These are phyloP conservation scores for Citrus glauca DNA, from an alignment of 345 rosid genomes.

Conservation along the genomic window DNA sequence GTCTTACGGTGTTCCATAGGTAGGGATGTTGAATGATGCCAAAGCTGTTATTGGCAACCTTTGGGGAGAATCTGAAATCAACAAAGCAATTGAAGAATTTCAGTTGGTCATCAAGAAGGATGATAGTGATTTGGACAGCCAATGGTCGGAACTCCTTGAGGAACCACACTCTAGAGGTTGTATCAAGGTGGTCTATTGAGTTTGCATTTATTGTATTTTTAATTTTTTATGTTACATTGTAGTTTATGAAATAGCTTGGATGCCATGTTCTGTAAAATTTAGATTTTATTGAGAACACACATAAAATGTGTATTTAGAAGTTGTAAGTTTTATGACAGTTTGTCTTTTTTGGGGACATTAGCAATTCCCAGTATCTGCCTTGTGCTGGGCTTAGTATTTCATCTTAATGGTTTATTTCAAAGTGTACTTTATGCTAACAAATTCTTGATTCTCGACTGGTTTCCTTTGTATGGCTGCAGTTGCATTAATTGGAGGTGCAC, in stretches of 20 bases:
- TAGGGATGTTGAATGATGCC: slow-evolving; percentile 58
- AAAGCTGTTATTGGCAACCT: slow-evolving; percentile 45
- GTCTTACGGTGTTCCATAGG: slow-evolving; percentile 29
- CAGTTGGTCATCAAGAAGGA: slow-evolving; percentile 50
- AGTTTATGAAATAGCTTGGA: neutral
- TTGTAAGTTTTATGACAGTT: neutral
- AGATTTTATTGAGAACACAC: neutral
- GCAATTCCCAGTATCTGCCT: neutral
- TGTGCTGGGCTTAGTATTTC: neutral
- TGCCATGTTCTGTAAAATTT: neutral
- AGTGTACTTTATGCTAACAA: neutral
- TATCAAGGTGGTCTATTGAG: slow-evolving; percentile 37
- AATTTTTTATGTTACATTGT: neutral
- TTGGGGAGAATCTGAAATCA: slow-evolving; percentile 70
- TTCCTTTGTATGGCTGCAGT: slow-evolving; percentile 43
- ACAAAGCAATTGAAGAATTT: slow-evolving; percentile 51
- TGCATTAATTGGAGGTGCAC: slow-evolving; percentile 64
- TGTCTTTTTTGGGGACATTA: neutral
- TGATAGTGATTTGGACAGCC: slow-evolving; percentile 46
- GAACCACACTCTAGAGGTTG: slow-evolving; percentile 82
- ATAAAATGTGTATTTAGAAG: neutral
- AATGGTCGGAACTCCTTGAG: slow-evolving; percentile 69
- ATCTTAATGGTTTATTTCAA: slow-evolving; percentile 1
- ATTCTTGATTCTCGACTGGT: neutral
- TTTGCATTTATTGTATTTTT: neutral